phyloP scores from a whole-genome alignment of 108 stramenopile genomes.

The Cyclotella distinguenda region DNA sequence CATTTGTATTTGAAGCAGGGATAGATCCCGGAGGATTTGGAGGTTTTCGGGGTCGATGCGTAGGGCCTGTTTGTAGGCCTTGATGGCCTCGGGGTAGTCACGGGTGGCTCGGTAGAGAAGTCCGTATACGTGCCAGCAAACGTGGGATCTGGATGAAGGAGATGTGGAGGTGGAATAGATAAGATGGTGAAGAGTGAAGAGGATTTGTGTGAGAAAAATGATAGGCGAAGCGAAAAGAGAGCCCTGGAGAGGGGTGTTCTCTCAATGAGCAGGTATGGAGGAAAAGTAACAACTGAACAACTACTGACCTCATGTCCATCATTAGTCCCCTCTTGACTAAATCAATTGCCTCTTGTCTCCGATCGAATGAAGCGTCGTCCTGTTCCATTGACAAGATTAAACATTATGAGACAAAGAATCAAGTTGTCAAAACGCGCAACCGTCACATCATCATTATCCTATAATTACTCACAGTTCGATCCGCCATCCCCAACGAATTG shows the following conservation, averaged over 20 bases:
- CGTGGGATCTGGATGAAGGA: conserved; percentile 74
- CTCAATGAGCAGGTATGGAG: not conserved
- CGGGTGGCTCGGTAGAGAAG: conserved; percentile 92
- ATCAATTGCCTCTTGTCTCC: conserved; percentile 88
- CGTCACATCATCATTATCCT: conserved; percentile 9
- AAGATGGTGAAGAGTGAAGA: not conserved
- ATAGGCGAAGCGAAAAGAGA: not conserved
- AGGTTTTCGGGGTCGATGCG: conserved; percentile 89
- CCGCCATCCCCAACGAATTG: conserved; percentile 62
- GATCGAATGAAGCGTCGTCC: conserved; percentile 22
- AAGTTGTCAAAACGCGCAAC: no score
- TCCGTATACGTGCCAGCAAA: conserved; percentile 99
- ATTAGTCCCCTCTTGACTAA: conserved; percentile 89
- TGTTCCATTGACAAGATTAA: no score
- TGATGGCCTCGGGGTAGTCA: conserved; percentile 96
- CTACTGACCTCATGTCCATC: conserved; percentile 86
- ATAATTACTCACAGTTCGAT: conserved; percentile 5
- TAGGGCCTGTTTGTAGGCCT: conserved; percentile 97
- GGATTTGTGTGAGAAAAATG: not conserved
- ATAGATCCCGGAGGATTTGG: conserved; percentile 94
- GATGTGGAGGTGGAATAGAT: not conserved
- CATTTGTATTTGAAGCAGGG: conserved; percentile 91
- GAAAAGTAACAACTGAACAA: not conserved
- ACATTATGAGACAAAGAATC: no score
- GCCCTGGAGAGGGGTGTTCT: not conserved